These are phyloP conservation scores for Xylaria hypoxylon DNA, from an alignment of 2,329 filamentous ascomycete genomes.

Conservation along the genomic window DNA sequence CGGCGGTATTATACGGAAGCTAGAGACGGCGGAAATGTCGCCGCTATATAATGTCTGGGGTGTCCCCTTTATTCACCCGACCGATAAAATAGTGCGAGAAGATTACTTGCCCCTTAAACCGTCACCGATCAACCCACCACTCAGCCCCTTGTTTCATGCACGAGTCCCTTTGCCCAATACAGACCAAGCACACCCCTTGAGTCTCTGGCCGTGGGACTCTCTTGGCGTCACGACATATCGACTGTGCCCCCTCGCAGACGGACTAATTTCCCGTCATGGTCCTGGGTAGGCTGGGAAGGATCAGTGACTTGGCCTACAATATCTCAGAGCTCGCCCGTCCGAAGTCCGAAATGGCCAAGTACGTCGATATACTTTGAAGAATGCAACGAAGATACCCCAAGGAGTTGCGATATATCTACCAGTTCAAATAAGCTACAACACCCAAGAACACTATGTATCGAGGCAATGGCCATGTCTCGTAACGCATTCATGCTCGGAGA, in stretches of 20 bases:
- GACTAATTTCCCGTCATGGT: conserved; percentile 33
- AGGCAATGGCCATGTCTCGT: conserved; percentile 12
- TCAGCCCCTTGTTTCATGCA: background rate
- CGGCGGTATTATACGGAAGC: conserved; percentile 32
- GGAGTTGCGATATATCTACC: background rate
- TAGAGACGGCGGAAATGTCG: conserved; percentile 22
- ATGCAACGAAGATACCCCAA: background rate
- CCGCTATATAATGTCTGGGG: conserved; percentile 38
- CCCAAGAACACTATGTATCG: conserved; percentile 7
- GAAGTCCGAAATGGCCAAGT: background rate
- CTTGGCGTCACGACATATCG: conserved; percentile 30
- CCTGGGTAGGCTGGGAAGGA: conserved; percentile 38
- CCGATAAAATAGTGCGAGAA: background rate
- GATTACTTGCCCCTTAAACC: background rate
- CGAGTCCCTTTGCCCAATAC: background rate
- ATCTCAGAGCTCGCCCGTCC: conserved; percentile 2
- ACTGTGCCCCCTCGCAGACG: conserved; percentile 26
- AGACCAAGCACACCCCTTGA: background rate
- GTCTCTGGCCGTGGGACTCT: conserved; percentile 2
- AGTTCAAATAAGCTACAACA: background rate
- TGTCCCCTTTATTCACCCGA: conserved; percentile 28
- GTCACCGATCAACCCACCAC: background rate
- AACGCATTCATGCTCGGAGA: conserved; percentile 22
- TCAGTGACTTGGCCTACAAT: conserved; percentile 28
- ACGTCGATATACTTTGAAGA: conserved; percentile 20